Evolutionary conservation across 2,329 filamentous ascomycete species (phyloP).

Genomic region (Aureobasidium sp.): DNA sequence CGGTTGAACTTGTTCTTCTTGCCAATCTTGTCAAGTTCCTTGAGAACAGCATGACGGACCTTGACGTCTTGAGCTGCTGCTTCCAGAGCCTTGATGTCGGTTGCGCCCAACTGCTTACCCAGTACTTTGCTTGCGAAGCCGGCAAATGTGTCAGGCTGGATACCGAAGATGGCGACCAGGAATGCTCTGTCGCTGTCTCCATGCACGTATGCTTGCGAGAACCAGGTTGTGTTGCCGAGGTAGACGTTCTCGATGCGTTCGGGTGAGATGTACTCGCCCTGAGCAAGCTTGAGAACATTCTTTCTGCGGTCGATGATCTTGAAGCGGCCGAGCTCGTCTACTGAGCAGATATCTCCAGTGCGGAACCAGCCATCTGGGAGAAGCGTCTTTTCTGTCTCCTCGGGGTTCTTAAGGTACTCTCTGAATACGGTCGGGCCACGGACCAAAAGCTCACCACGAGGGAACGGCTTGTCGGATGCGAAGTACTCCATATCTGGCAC

Average conservation of each 20-base stretch:
- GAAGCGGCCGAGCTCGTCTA: constrained; percentile 81
- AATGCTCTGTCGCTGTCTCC: constrained; percentile 75
- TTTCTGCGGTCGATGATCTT: constrained; percentile 94
- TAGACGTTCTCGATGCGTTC: constrained; percentile 96
- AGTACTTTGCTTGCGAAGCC: constrained; percentile 71
- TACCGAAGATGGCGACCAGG: constrained; percentile 78
- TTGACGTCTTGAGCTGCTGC: constrained; percentile 59
- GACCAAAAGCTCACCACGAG: constrained; percentile 81
- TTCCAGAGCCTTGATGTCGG: constrained; percentile 59
- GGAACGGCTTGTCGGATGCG: constrained; percentile 76
- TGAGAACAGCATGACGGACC: constrained; percentile 66
- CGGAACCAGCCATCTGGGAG: constrained; percentile 94
- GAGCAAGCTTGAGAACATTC: constrained; percentile 97
- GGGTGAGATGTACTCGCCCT: constrained; percentile 96
- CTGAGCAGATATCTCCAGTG: constrained; percentile 80
- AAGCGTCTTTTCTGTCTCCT: constrained; percentile 75
- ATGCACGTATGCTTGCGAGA: constrained; percentile 81
- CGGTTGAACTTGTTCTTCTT: constrained; percentile 84
- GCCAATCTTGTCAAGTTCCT: constrained; percentile 69
- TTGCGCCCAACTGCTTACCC: constrained; percentile 44
- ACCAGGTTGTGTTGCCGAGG: constrained; percentile 67
- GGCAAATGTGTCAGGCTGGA: constrained; percentile 78
- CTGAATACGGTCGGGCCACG: constrained; percentile 72
- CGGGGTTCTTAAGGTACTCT: constrained; percentile 84
- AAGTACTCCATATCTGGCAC: constrained; percentile 93